phyloP scores from a whole-genome alignment of 257 asterid species.

The Knoxia roxburghii region DNA sequence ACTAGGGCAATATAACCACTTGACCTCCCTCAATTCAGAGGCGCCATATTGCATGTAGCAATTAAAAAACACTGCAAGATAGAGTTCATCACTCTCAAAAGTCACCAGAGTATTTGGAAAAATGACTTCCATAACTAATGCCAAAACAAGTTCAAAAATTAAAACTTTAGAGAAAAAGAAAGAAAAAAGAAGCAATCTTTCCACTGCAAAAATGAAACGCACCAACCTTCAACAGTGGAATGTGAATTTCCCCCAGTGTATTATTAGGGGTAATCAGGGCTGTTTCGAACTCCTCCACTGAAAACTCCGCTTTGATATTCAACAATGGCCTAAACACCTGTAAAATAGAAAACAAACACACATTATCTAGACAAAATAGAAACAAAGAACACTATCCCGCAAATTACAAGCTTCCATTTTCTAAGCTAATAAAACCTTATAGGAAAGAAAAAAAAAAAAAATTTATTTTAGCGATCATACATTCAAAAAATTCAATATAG shows the following conservation, averaged over 20 bases:
- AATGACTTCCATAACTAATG: background rate
- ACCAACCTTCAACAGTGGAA: slow-evolving; percentile 79
- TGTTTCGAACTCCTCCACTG: slow-evolving; percentile 95
- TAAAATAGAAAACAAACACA: slow-evolving; percentile 23
- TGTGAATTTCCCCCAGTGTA: slow-evolving; percentile 84
- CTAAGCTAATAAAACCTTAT: background rate
- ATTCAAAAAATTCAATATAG: slow-evolving; percentile 83
- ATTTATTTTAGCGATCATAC: slow-evolving; percentile 35
- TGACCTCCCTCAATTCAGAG: background rate
- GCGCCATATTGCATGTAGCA: background rate
- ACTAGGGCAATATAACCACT: background rate
- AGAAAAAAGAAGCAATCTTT: slow-evolving; percentile 12
- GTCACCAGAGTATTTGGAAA: background rate
- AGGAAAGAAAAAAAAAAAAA: slow-evolving; percentile 11
- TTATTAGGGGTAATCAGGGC: slow-evolving; percentile 77
- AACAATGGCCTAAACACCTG: slow-evolving; percentile 87
- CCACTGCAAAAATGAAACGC: slow-evolving; percentile 6
- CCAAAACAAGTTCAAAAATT: background rate
- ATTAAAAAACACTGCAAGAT: background rate
- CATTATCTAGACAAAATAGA: background rate
- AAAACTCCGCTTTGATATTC: slow-evolving; percentile 83
- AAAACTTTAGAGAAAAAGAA: background rate
- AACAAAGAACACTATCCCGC: slow-evolving; percentile 18
- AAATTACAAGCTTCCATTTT: slow-evolving; percentile 4
- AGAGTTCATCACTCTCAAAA: background rate